These are phyloP conservation scores for Xylariaceae sp. DNA, from an alignment of 2,329 filamentous ascomycete species.

Conservation along the genomic window DNA sequence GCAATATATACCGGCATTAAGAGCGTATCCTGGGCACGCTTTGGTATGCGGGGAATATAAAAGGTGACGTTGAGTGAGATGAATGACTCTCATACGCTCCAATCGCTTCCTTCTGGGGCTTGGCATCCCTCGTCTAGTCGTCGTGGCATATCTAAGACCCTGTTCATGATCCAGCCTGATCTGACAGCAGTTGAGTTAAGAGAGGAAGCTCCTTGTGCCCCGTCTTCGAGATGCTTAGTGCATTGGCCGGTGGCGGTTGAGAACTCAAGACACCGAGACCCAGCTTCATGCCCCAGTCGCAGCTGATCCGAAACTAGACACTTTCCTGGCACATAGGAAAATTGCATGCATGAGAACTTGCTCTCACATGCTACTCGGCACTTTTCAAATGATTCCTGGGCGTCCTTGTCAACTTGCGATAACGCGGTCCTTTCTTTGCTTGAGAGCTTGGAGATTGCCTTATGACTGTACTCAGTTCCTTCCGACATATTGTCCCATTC, in stretches of 20 bases:
- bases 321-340: slow-evolving; percentile 1
- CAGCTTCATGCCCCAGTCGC: slow-evolving; percentile 9
- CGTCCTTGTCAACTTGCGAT: slow-evolving; percentile 3
- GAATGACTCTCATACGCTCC: background rate
- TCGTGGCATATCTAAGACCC: background rate
- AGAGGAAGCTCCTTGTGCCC: background rate
- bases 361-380: slow-evolving; percentile 15
- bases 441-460: slow-evolving; percentile 4
- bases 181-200: background rate
- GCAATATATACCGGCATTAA: no score
- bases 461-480: slow-evolving; percentile 12
- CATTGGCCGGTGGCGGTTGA: background rate
- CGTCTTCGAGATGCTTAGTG: background rate
- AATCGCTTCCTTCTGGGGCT: slow-evolving; percentile 1
- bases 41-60: no score
- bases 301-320: slow-evolving; percentile 15
- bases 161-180: slow-evolving; percentile 5
- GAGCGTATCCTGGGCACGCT: no score
- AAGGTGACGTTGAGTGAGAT: no score
- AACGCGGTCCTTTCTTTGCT: background rate
- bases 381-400: slow-evolving; percentile 4
- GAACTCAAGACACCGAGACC: slow-evolving; percentile 9
- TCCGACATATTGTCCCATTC: slow-evolving; percentile 13
- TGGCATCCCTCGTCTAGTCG: slow-evolving; percentile 10
- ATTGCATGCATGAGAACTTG: slow-evolving; percentile 12